Base-by-base conservation (phyloP, 2,329 filamentous ascomycete genomes). In the Botrytis galanthina region DNA sequence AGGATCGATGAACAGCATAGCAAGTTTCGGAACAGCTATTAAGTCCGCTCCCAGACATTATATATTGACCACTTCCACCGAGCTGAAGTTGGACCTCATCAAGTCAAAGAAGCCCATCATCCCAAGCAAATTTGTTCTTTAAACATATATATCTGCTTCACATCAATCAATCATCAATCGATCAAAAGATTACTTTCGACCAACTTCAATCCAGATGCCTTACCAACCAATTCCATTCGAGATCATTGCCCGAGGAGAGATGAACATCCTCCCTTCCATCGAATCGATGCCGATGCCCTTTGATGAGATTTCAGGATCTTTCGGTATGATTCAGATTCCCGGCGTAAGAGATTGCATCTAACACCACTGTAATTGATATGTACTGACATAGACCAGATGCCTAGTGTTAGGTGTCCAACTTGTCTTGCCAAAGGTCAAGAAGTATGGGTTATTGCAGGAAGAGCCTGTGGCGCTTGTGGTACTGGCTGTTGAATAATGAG, bases 371-470 rank as follows among this genome's bases (percentile, higher is more conserved):
- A 9, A 8, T 70, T 46, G 18, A 61, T 70, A 37, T 20, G 9
- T 70, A 59, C 72, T 79, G 46, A 79, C 70, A 61, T 39, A 68
- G 42, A 68, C 73, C 74, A 83, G 80, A 83, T 87, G 74, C 84
- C 86, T 7, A 87, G 87, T 16, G 85, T 87, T 39, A 82, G 83
- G 77, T 88, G 87, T 78, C 86, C 86, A 66, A 87, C 83, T 7
- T 88, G 87, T 76, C 83, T 83, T 69, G 78, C 81, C 60, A 81
- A 82, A 63, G 87, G 87, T 74, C 82, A 85, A 74, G 87, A 88
- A 77, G 85, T 86, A 61, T 88, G 87, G 87, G 87, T 88, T 37
- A 86, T 87, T 74, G 86, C 86, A 46, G 87, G 87, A 70, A 84
- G 85, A 73, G 81, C 81, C 69, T 88, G 87, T 14, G 63, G 71